Base-by-base conservation (phyloP, 306 rosid genomes). In the Pueraria montana region DNA sequence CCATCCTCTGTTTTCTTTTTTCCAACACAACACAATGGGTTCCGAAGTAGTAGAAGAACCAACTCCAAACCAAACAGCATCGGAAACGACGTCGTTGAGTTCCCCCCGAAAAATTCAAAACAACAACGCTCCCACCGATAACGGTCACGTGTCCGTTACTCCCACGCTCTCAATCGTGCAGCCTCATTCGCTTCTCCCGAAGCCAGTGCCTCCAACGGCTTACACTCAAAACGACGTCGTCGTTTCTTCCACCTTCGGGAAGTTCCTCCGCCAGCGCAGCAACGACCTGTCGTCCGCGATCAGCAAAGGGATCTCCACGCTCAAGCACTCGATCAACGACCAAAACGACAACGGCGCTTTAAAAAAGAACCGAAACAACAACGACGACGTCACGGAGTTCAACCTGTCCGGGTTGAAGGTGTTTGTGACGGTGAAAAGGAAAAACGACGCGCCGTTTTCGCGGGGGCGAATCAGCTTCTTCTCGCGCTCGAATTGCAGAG, bases 401-500 rank as follows among this genome's bases (percentile, higher is more conserved):
- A 75, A 85, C 4, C 92, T 96, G 27, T 83, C 97, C 0, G 98
- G 94, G 0, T 65, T 96, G 3, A 93, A 87, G n/a, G 98, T 96
- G 0, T 40, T 87, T 1, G 98, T 90, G 61, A 76, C 34, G 78
- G 68, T 69, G 2, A 91, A 86, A 65, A 71, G 23, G 64, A 93
- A 86, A 65, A 71, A 27, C 67, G 74, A 77, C 36, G 62, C 64
- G 8, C 71, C 85, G 82, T 64, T 38, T 0, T 1, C 81, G 11
- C 91, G 78, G 77, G 91, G 93, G 0, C 75, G 91, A 77, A 70
- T 96, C 82, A 93, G 89, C 85, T 87, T 96, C 88, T 96, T 91
- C 88, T 93, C 99, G 8, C 83, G 91, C 74, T 96, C 99, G 9
- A 91, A 89, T 38, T 96, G 98, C 83, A 87, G 99, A 50, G 99